Evolutionary conservation across 768 basidiomycete species (phyloP), one percentile per base, ranked within the genome.

Genomic region (Sporobolomyces phaffii): DNA sequence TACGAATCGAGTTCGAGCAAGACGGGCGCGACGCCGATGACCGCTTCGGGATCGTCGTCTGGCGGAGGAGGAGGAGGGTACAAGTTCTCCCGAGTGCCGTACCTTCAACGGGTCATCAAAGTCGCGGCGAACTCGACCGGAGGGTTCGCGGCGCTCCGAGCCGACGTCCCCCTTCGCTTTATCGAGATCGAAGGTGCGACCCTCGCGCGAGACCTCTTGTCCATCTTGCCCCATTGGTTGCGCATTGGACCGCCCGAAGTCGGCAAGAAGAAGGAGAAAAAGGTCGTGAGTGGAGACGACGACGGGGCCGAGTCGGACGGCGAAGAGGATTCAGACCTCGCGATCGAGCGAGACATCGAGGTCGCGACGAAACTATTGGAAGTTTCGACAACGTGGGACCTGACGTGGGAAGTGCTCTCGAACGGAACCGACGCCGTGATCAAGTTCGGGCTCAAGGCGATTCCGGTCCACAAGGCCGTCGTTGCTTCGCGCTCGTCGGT

Each of bases 61-160:
- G 56, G 52, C 5, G 41, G 29, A 2, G 29, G 63, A n/a, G 41
- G 60, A 4, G 73, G 76, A 36, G 69, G 78, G 14, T 78, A 78
- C 80, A 91, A 87, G 78, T 94, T 91, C 76, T 84, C 86, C 65
- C 85, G 87, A 17, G 79, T 96, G 1, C 85, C 88, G 0, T 85
- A 84, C 71, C 79, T 96, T 1, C 93, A 98, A 73, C 86, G 96
- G n/a, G 85, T 87, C 31, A 83, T 87, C 31, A 82, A 83, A 34
- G 94, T 99, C 8, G 88, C 86, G 58, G 86, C 89, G 17, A 96
- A 89, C 72, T 86, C 84, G 70, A 86, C 89, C 0, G 96, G 94
- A 1, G 89, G 89, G 0, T 93, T 90, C 76, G 91, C 86, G 3
- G 93, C 89, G 2, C 80, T 98, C 38, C 82, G 87, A 20, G 82